Conservation (phyloP, 139 green algal species). For the Asterochloris erici region DNA sequence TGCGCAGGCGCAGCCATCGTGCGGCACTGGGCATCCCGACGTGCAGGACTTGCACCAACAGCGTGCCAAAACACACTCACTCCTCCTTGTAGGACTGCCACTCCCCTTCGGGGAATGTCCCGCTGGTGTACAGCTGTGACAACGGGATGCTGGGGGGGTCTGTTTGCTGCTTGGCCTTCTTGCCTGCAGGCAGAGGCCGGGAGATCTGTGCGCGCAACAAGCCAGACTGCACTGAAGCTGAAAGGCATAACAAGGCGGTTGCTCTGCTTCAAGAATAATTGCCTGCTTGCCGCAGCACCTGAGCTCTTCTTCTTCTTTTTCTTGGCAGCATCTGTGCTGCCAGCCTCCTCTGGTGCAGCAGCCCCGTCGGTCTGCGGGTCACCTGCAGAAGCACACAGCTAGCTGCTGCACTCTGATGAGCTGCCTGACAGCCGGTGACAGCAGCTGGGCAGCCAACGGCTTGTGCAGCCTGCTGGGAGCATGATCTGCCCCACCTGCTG, state of each 20-base stretch:
- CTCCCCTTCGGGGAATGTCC: constrained; percentile 80
- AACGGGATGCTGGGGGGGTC: constrained; percentile 87
- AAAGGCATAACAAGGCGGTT: background rate
- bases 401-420: background rate
- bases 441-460: background rate
- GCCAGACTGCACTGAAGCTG: background rate
- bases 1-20: background rate
- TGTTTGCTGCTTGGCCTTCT: constrained; percentile 73
- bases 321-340: constrained; percentile 4
- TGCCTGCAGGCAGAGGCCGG: background rate
- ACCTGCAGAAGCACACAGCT: constrained; percentile 5
- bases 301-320: constrained; percentile 40
- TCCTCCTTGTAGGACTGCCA: constrained; percentile 80
- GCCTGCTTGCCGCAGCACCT: background rate
- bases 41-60: background rate
- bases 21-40: background rate
- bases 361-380: constrained; percentile 24
- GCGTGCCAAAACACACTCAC: constrained; percentile 6
- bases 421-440: background rate
- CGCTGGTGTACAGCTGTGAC: constrained; percentile 76
- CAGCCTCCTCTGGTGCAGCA: constrained; percentile 42
- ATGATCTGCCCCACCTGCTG: background rate
- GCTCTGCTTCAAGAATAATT: background rate
- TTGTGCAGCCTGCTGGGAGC: background rate
- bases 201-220: background rate